Evolutionary conservation across 441 rosid genomes (phyloP).

Genomic region (Biscutella laevigata): DNA sequence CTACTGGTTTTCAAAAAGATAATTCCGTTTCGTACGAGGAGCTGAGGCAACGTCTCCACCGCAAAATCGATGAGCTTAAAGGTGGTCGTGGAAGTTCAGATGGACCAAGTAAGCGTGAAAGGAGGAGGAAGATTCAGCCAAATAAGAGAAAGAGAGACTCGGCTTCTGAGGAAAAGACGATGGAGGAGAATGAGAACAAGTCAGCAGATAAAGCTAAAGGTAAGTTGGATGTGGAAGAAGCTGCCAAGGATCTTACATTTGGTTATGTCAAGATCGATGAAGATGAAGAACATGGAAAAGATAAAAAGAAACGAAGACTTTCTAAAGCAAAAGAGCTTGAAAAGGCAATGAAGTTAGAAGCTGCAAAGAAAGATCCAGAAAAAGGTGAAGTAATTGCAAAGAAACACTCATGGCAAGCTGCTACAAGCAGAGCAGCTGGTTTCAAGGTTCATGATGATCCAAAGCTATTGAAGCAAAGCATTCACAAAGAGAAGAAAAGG

Average conservation of each 20-base stretch:
- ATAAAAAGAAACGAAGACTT: constrained; percentile 24
- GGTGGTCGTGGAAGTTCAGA: constrained; percentile 44
- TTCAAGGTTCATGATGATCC: constrained; percentile 74
- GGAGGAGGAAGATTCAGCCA: constrained; percentile 18
- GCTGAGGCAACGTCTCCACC: constrained; percentile 47
- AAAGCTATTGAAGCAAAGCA: constrained; percentile 56
- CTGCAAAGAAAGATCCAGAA: constrained; percentile 34
- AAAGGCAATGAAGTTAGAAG: constrained; percentile 24
- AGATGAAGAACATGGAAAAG: constrained; percentile 30
- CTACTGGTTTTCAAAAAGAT: constrained; percentile 33
- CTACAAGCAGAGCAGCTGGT: constrained; percentile 68
- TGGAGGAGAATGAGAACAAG: constrained; percentile 40
- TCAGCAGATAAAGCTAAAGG: constrained; percentile 38
- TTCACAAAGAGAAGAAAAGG: constrained; percentile 56
- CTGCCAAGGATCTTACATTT: constrained; percentile 56
- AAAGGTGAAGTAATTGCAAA: constrained; percentile 47
- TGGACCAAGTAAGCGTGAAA: constrained; percentile 29
- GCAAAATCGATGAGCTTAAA: constrained; percentile 57
- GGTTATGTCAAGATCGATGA: constrained; percentile 59
- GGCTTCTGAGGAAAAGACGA: constrained; percentile 32
- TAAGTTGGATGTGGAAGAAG: constrained; percentile 52
- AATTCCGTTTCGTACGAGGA: constrained; percentile 64
- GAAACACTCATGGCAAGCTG: constrained; percentile 65
- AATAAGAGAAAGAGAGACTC: constrained; percentile 33
- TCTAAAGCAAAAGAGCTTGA: constrained; percentile 21